phyloP scores from a whole-genome alignment of 495 filamentous ascomycete genomes.

The Penicillium waksmanii region DNA sequence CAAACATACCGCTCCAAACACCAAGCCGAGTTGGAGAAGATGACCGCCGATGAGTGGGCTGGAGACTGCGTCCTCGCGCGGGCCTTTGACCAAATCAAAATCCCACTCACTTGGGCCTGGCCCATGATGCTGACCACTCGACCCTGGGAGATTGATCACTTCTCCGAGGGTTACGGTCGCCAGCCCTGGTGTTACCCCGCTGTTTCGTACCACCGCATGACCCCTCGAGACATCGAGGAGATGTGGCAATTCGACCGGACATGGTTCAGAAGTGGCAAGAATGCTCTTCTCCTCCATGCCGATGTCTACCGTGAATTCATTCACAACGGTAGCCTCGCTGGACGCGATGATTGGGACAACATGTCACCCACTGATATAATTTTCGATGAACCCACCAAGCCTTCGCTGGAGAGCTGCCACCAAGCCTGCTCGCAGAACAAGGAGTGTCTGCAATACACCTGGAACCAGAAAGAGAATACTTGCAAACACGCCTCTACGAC shows the following conservation, averaged over 20 bases:
- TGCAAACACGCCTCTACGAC: slow-evolving; percentile 39
- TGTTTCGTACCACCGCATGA: slow-evolving; percentile 55
- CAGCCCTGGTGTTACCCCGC: slow-evolving; percentile 54
- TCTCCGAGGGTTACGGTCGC: slow-evolving; percentile 41
- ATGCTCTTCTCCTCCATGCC: slow-evolving; percentile 34
- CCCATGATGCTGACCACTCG: slow-evolving; percentile 40
- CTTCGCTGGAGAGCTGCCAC: slow-evolving; percentile 39
- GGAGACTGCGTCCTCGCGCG: slow-evolving; percentile 47
- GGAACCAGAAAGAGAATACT: slow-evolving; percentile 30
- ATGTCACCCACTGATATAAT: slow-evolving; percentile 27
- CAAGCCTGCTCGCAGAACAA: slow-evolving; percentile 38
- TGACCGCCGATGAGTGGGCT: slow-evolving; percentile 38
- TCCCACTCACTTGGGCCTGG: slow-evolving; percentile 42
- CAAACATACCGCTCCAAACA: slow-evolving; percentile 21
- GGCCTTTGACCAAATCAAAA: slow-evolving; percentile 38
- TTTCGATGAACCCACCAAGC: slow-evolving; percentile 23
- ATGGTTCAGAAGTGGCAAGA: slow-evolving; percentile 44
- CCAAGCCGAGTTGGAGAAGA: slow-evolving; percentile 31
- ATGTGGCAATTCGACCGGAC: slow-evolving; percentile 51
- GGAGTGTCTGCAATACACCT: slow-evolving; percentile 49
- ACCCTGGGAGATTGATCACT: slow-evolving; percentile 44
- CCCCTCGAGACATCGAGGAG: slow-evolving; percentile 39
- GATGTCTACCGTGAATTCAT: slow-evolving; percentile 39
- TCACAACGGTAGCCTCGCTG: slow-evolving; percentile 21
- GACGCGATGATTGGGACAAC: slow-evolving; percentile 40